Base-by-base conservation (phyloP, 495 filamentous ascomycete genomes). In the Talaromyces ruber region DNA sequence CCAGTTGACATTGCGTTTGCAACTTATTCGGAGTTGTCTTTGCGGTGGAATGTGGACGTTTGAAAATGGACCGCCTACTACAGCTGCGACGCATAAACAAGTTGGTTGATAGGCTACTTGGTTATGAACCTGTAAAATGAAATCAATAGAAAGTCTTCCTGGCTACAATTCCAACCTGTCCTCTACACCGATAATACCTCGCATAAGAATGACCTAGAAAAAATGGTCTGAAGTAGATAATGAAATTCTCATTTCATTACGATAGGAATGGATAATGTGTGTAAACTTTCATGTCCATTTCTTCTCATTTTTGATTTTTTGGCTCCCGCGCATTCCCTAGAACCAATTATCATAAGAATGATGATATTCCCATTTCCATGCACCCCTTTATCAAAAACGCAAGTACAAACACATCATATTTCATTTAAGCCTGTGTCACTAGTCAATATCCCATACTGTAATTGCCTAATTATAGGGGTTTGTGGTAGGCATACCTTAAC, bases 401-500 rank as follows among this genome's bases (percentile, higher is more conserved):
- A 57, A 30, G 54, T 32, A 57, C 54, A 57, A 25, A 34, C 29
- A 57, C 28, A 34, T 53, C 50, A 53, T 30, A 57, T 57, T 57
- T 57, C 54, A 57, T 74, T 77, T 79, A 79, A 69, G 76, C 76
- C 76, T 79, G 37, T 34, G 29, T 16, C 29, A 32, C 24, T 28
- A 28, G 25, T 18, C 18, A 29, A 2, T 29, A 55, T n/a, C 9
- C 14, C 55, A 14, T 34, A 1, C 26, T 56, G 24, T 28, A 14
- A 45, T 25, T n/a, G 47, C n/a, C n/a, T n/a, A n/a, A n/a, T n/a
- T n/a, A n/a, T n/a, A 63, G n/a, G 11, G 24, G 37, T 12, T 30
- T 18, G 24, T 32, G 51, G 21, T 12, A 26, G 24, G 64, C 81
- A 70, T 86, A 92, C 94, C 93, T 97, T 99, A 74, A 99, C 87